Evolutionary conservation across 2,329 filamentous ascomycete species (phyloP).

Genomic region (Penicillium sp.): DNA sequence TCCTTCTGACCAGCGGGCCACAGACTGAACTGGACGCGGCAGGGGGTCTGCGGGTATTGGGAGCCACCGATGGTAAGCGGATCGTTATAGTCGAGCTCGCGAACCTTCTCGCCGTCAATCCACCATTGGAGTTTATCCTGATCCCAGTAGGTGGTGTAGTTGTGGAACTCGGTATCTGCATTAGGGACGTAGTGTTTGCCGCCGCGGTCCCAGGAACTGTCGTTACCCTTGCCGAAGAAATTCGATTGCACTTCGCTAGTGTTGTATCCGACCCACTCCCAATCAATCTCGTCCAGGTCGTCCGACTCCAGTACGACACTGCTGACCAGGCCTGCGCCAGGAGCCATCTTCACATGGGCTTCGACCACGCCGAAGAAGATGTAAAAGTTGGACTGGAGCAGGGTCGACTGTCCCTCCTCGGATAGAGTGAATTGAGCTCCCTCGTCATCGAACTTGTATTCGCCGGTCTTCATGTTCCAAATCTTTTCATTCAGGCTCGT

Average conservation of each 20-base stretch:
- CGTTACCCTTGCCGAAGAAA: slow-evolving; percentile 92
- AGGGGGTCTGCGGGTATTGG: slow-evolving; percentile 69
- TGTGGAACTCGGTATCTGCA: slow-evolving; percentile 52
- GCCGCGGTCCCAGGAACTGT: slow-evolving; percentile 71
- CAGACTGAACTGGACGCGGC: slow-evolving; percentile 65
- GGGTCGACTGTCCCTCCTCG: slow-evolving; percentile 70
- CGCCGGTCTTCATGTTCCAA: slow-evolving; percentile 67
- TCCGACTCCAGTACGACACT: slow-evolving; percentile 80
- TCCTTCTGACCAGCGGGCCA: slow-evolving; percentile 60
- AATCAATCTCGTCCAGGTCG: slow-evolving; percentile 83
- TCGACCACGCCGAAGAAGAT: slow-evolving; percentile 82
- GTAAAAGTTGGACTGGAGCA: slow-evolving; percentile 73
- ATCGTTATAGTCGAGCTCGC: slow-evolving; percentile 58
- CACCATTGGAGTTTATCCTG: slow-evolving; percentile 62
- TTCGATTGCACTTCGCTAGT: slow-evolving; percentile 64
- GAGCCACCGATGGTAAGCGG: slow-evolving; percentile 48
- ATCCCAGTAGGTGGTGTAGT: slow-evolving; percentile 62
- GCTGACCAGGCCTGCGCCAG: slow-evolving; percentile 72
- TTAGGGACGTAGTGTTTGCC: slow-evolving; percentile 64
- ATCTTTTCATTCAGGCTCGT: slow-evolving; percentile 53
- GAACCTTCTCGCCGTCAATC: slow-evolving; percentile 59
- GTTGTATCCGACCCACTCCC: slow-evolving; percentile 48
- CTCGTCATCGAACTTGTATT: slow-evolving; percentile 57
- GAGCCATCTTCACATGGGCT: slow-evolving; percentile 70
- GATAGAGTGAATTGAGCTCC: slow-evolving; percentile 70